Evolutionary conservation across 1,284 basidiomycete genomes (phyloP).

Genomic region (Hymenochaete sp.): DNA sequence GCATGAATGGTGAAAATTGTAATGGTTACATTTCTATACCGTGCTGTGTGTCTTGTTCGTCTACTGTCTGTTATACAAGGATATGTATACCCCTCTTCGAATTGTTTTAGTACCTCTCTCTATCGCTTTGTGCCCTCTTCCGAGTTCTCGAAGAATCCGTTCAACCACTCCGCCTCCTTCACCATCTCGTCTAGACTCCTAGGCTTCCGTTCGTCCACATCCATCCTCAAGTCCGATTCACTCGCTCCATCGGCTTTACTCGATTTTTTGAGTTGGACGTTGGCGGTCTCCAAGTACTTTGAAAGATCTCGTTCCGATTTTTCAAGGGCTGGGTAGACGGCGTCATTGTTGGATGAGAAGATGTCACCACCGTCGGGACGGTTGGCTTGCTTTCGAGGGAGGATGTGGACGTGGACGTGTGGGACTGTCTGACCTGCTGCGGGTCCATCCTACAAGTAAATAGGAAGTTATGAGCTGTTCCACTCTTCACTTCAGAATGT

Average conservation of each 20-base stretch:
- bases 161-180: conserved; percentile 62
- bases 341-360: conserved; percentile 65
- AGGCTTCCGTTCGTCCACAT: conserved; percentile 64
- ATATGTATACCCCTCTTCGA: too few species aligned
- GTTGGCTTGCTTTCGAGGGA: conserved; percentile 56
- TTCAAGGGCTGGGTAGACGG: conserved; percentile 74
- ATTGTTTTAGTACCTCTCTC: too few species aligned
- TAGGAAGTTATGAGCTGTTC: conserved; percentile 1
- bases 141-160: conserved; percentile 34
- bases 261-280: conserved; percentile 16
- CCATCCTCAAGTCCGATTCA: conserved; percentile 36
- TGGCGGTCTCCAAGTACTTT: conserved; percentile 28
- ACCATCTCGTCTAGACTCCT: conserved; percentile 70
- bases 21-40: too few species aligned
- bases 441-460: conserved; percentile 53
- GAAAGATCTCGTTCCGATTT: conserved; percentile 46
- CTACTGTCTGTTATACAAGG: too few species aligned
- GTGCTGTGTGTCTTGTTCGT: too few species aligned
- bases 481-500: conserved; percentile 6
- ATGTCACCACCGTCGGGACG: conserved; percentile 42
- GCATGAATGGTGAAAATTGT: too few species aligned
- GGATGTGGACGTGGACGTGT: conserved; percentile 85
- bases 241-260: neutral
- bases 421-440: conserved; percentile 82
- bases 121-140: too few species aligned